Base-by-base conservation (phyloP, 1,284 basidiomycete genomes). In the Cerrena zonata region DNA sequence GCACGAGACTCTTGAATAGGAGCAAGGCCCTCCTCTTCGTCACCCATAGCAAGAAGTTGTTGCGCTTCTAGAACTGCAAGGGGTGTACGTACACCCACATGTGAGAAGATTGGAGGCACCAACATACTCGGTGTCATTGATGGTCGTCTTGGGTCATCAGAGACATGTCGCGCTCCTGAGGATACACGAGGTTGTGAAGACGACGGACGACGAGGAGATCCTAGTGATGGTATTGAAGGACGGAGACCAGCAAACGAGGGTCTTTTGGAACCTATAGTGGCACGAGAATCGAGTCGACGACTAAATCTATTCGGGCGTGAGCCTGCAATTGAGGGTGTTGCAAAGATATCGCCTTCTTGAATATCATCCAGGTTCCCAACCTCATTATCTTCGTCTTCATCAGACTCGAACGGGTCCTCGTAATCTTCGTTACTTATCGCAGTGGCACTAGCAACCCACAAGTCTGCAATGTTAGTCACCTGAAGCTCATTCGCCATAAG, bases 371-470 rank as follows among this genome's bases (percentile, higher is more conserved):
- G 69, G 10, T 43, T 49, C 5, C 36, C 49, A n/a, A 55, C 50
- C 11, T 53, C 58, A 42, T 61, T 58, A 15, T 58, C 59, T 38
- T 63, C 62, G 18, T 68, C 67, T 34, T 61, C 58, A 19, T 66
- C 71, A 19, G 66, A 64, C 24, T 68, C 71, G 34, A 67, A 65
- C 19, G 75, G 74, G 59, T 82, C 81, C 56, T 86, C 86, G 2
- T 81, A 79, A 54, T 89, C 81, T 56, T 90, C 87, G 58, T 89
- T 89, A 59, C 94, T 92, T 7, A 84, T 89, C 53, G 91, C 91
- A 72, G 93, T 91, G 2, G 93, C 93, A 21, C 91, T 86, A 10
- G 92, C 91, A 52, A 95, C 89, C 92, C 93, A 95, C 13, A 95
- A 72, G 69, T 94, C 92, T 3, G 90, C 87, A 57, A 95, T 88